These are phyloP conservation scores for Lasiosphaeria hispida DNA, from an alignment of 495 filamentous ascomycete species.

Conservation along the genomic window DNA sequence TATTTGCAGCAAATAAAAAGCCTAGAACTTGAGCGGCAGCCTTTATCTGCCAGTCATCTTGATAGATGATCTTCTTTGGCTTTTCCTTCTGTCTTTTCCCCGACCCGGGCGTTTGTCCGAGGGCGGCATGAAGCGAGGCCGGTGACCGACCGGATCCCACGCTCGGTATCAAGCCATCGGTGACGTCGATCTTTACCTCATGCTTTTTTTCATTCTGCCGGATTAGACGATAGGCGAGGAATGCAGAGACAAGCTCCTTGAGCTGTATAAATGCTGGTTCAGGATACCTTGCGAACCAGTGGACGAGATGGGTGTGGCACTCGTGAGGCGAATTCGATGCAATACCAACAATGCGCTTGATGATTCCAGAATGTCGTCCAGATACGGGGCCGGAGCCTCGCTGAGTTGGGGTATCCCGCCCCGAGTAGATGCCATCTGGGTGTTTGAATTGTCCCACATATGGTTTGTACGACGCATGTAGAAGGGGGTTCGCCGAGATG, in stretches of 20 bases:
- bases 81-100: constrained; percentile 50
- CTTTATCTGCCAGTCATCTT: constrained; percentile 89
- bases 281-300: constrained; percentile 77
- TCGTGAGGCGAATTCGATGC: constrained; percentile 71
- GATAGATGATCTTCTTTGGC: constrained; percentile 61
- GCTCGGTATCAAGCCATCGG: constrained; percentile 67
- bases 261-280: constrained; percentile 64
- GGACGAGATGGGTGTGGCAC: constrained; percentile 80
- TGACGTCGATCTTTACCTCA: constrained; percentile 53
- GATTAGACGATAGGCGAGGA: constrained; percentile 77
- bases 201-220: constrained; percentile 70
- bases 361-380: constrained; percentile 72
- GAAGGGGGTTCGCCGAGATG: constrained; percentile 74
- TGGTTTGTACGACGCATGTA: constrained; percentile 49
- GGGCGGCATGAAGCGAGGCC: constrained; percentile 70
- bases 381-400: constrained; percentile 34
- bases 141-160: constrained; percentile 59
- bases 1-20: constrained; percentile 81
- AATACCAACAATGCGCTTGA: constrained; percentile 82
- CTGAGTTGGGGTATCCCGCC: constrained; percentile 4
- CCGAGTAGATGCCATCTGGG: constrained; percentile 14
- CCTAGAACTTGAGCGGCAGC: constrained; percentile 80
- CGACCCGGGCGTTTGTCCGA: constrained; percentile 50
- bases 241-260: constrained; percentile 74
- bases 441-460: constrained; percentile 34